phyloP scores from a whole-genome alignment of 2,329 filamentous ascomycete genomes.

The Xylaria sp. region DNA sequence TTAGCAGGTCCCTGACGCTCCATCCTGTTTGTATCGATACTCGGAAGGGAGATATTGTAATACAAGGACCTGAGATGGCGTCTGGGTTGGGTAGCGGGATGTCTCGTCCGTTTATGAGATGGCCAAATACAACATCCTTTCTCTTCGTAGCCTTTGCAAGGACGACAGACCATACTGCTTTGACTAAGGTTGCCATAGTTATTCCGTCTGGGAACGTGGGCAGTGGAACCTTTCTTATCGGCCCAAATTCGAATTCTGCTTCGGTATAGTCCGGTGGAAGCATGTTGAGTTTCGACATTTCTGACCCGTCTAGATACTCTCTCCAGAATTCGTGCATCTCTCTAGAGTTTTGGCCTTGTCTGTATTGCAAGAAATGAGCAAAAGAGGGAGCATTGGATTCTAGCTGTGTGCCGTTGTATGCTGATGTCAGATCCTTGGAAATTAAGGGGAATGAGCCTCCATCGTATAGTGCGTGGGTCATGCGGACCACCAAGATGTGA shows the following conservation, averaged over 20 bases:
- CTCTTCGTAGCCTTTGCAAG: neutral
- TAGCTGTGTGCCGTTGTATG: neutral
- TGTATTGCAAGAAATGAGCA: conserved; percentile 6
- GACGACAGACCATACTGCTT: conserved; percentile 15
- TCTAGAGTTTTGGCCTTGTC: neutral
- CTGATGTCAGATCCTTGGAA: conserved; percentile 5
- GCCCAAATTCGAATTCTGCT: neutral
- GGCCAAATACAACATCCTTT: conserved; percentile 19
- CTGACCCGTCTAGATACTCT: conserved; percentile 3
- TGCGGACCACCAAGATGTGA: conserved; percentile 7
- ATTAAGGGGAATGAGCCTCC: conserved; percentile 9
- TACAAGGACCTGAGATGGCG: conserved; percentile 10
- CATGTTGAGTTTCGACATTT: neutral
- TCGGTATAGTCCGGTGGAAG: neutral
- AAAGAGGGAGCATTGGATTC: conserved; percentile 1
- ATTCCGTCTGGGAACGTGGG: neutral
- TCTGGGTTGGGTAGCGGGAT: neutral
- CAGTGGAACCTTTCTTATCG: neutral
- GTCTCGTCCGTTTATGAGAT: conserved; percentile 11
- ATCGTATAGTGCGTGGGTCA: conserved; percentile 21
- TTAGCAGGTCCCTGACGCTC: conserved; percentile 2
- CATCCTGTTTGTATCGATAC: neutral
- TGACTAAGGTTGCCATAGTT: conserved; percentile 7
- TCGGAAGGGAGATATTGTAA: conserved; percentile 17
- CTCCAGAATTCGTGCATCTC: conserved; percentile 12